Conservation (phyloP, 306 rosid genomes). For the Cucumis melo region DNA sequence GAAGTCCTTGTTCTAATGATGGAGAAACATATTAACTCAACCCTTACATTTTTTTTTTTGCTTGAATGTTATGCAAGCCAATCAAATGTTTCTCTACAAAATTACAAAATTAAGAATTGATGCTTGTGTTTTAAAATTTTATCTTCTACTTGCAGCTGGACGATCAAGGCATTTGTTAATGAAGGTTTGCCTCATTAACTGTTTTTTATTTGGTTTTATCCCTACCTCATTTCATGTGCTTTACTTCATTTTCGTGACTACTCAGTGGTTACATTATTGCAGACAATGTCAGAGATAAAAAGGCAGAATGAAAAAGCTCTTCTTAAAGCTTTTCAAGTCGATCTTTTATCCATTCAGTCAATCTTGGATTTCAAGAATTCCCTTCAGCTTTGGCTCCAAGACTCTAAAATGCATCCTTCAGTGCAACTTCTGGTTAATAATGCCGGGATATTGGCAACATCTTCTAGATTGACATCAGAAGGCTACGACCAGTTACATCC, state of each 20-base stretch:
- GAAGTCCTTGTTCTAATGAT: not conserved
- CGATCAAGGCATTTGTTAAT: constrained; percentile 41
- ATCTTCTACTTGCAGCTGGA: constrained; percentile 58
- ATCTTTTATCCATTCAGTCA: constrained; percentile 50
- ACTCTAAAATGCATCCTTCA: constrained; percentile 66
- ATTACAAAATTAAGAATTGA: not conserved
- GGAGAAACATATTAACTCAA: not conserved
- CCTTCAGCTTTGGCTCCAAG: constrained; percentile 57
- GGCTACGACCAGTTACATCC: constrained; percentile 67
- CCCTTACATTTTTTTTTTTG: not conserved
- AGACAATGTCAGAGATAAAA: constrained; percentile 54
- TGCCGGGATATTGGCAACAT: constrained; percentile 87
- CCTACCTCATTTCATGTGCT: not conserved
- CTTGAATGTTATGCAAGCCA: not conserved
- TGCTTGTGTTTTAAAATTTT: constrained; percentile 4
- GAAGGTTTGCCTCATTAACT: constrained; percentile 32
- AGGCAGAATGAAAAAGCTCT: constrained; percentile 36
- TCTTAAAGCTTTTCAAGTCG: constrained; percentile 60
- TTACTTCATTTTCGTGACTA: not conserved
- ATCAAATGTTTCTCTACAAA: not conserved
- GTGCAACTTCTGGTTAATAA: constrained; percentile 69
- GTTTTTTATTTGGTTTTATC: not conserved
- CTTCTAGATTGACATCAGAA: constrained; percentile 51
- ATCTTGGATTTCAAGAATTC: constrained; percentile 37
- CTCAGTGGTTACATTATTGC: constrained; percentile 14